Base-by-base conservation (phyloP, 257 asterid genomes). In the Solanum habrochaites region DNA sequence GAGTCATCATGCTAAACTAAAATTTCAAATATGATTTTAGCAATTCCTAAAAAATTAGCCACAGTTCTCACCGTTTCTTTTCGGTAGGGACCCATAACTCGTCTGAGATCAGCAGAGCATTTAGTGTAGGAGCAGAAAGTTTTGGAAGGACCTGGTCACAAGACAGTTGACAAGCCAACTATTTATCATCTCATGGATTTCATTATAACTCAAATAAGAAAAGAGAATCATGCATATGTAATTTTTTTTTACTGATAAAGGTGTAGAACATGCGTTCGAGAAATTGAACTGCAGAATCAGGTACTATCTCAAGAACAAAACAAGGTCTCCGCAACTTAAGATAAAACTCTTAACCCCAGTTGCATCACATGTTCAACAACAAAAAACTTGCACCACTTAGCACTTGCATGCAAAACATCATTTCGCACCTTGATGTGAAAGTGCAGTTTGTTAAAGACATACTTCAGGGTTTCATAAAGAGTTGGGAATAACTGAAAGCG, bases 51-150 rank as follows among this genome's bases (percentile, higher is more conserved):
- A 86, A 88, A 80, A 85, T 75, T 20, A 87, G 85, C 56, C 66
- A 42, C 31, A 67, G 40, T 87, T 85, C 95, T 94, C 90, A 95
- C 99, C 99, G 93, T 93, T 91, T 94, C 92, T 95, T 98, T 92
- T 97, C 99, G 90, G 94, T 93, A 86, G 96, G 94, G 85, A 97
- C 99, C 99, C 98, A 97, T 89, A 97, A 89, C 89, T 93, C 96
- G 88, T 97, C 98, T 87, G 99, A 97, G 74, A 96, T 94, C 89
- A 97, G 96, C 88, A 97, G 90, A 52, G 99, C 98, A 83, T 90
- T 95, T 87, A 95, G 87, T 52, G 99, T 97, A 90, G 96, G 99
- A 88, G 98, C 89, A 71, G 99, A 97, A 88, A 97, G 99, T 88
- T 93, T 94, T 29, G 99, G 98, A 88, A 97, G 99, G 90, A 97